Percentiles rank a stretch among this genome's conserved stretches.
Conservation (phyloP, 1,284 basidiomycete species). For the Irpex rosettiformis region DNA sequence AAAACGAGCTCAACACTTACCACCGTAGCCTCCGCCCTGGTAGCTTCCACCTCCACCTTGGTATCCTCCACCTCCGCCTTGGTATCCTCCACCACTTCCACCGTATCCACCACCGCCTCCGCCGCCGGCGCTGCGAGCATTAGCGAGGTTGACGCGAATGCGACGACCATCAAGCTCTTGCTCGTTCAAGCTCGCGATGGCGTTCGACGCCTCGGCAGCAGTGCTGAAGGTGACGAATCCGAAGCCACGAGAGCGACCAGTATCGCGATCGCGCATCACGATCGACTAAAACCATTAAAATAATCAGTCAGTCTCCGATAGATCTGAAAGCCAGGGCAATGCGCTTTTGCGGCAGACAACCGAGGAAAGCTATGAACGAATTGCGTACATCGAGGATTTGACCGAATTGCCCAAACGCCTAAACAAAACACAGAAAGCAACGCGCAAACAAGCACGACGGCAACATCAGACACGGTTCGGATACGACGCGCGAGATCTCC, state of each 20-base stretch:
- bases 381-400: constrained; percentile 73
- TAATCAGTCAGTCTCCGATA: constrained; percentile 22
- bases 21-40: constrained; percentile 31
- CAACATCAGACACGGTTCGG: constrained; percentile 18
- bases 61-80: constrained; percentile 23
- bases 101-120: constrained; percentile 35
- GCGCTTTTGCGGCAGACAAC: constrained; percentile 1
- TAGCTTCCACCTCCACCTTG: constrained; percentile 19
- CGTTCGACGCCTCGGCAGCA: constrained; percentile 69
- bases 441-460: constrained; percentile 27
- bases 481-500: constrained; percentile 29
- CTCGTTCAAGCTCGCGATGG: constrained; percentile 83
- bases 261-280: constrained; percentile 98
- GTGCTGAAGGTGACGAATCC: constrained; percentile 86
- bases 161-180: constrained; percentile 92
- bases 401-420: constrained; percentile 73
- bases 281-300: constrained; percentile 58
- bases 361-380: constrained; percentile 6
- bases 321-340: constrained; percentile 3
- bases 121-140: constrained; percentile 66
- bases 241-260: constrained; percentile 93
- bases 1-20: constrained; percentile 17
- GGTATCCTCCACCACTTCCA: constrained; percentile 23
- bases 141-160: constrained; percentile 94
- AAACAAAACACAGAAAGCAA: constrained; percentile 26